Evolutionary conservation across 2,329 filamentous ascomycete genomes (phyloP).

Genomic region (Colletotrichum tanaceti): DNA sequence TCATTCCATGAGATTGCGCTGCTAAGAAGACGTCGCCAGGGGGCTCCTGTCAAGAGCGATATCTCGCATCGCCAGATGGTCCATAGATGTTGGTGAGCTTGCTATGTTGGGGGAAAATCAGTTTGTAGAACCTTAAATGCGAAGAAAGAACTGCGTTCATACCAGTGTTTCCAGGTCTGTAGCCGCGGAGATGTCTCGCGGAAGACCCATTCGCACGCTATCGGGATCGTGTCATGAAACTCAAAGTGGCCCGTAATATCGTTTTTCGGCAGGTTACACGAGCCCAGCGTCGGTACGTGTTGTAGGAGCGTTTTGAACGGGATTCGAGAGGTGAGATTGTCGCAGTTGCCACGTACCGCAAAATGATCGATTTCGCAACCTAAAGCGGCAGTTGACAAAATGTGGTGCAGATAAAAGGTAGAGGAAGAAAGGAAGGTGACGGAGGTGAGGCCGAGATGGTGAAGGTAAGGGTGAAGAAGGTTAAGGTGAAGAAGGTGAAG

Average conservation of each 20-base stretch:
- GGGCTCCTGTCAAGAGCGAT: not conserved
- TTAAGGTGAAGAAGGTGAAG: not conserved
- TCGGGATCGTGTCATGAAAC: not conserved
- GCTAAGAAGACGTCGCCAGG: not conserved
- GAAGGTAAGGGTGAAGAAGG: not conserved
- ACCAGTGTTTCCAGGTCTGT: not conserved
- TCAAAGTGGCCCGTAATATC: not conserved
- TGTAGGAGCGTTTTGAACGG: not conserved
- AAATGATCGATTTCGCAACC: no score
- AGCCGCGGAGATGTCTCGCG: not conserved
- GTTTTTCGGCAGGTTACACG: not conserved
- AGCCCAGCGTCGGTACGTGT: conserved; percentile 2
- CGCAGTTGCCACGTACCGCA: no score
- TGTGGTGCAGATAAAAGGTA: no score
- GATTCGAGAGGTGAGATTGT: not conserved
- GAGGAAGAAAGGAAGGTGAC: not conserved
- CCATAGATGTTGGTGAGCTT: not conserved
- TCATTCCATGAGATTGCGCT: not conserved
- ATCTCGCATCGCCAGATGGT: not conserved
- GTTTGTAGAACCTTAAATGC: no score
- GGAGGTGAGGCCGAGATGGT: not conserved
- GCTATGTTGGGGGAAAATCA: no score
- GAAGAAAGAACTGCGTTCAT: no score
- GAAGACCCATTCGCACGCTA: not conserved
- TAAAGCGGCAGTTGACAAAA: no score